Evolutionary conservation across 2,329 filamentous ascomycete species (phyloP).

Genomic region (Lachnellula suecica): DNA sequence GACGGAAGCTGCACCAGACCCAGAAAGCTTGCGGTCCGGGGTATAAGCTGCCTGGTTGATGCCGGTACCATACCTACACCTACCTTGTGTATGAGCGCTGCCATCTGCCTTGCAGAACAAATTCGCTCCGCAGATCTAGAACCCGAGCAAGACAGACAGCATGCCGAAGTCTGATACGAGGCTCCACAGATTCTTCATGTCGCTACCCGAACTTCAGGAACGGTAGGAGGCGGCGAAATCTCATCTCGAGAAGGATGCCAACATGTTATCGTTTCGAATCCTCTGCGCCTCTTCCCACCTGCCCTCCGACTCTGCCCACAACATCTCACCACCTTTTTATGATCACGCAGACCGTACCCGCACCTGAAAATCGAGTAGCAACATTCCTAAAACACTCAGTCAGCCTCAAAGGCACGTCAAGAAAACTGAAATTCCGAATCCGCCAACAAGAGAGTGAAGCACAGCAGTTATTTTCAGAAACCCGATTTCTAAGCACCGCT

Average conservation of each 20-base stretch:
- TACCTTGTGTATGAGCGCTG: background rate
- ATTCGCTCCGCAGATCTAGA: background rate
- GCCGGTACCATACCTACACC: too few species aligned
- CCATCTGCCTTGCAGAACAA: background rate
- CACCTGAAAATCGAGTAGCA: background rate
- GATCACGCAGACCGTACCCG: background rate
- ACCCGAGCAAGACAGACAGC: background rate
- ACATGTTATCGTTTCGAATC: background rate
- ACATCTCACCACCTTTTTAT: background rate
- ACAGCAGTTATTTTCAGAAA: conserved; percentile 19
- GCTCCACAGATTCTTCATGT: background rate
- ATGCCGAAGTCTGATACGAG: background rate
- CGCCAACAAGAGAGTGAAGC: background rate
- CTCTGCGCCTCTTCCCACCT: background rate
- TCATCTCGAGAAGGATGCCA: background rate
- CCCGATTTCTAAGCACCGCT: conserved; percentile 32
- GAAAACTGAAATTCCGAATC: background rate
- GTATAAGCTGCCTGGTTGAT: too few species aligned
- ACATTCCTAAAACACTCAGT: background rate
- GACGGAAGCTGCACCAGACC: too few species aligned
- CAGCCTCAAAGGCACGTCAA: background rate
- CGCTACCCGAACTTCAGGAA: background rate
- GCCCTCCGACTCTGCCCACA: background rate
- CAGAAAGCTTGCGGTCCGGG: too few species aligned
- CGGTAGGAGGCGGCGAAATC: background rate